These are phyloP conservation scores for Ogataea pini DNA, from an alignment of 805 yeast species.

Conservation along the genomic window DNA sequence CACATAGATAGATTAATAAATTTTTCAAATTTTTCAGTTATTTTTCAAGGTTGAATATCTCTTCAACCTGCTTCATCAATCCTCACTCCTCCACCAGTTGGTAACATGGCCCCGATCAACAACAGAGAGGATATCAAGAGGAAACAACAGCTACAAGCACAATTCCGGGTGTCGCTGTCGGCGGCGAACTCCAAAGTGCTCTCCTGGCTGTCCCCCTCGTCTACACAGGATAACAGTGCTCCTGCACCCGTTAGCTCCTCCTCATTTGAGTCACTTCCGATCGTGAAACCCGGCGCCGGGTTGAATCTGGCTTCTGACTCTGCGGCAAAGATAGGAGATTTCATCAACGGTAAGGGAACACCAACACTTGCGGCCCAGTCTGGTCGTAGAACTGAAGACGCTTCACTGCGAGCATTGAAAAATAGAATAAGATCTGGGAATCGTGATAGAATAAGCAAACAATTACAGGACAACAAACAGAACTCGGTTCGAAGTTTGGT, in stretches of 20 bases:
- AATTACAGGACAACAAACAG: neutral
- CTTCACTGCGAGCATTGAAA: constrained; percentile 28
- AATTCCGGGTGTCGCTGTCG: constrained; percentile 45
- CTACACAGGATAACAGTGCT: neutral
- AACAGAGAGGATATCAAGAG: constrained; percentile 43
- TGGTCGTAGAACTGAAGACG: constrained; percentile 16
- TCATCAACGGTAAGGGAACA: constrained; percentile 19
- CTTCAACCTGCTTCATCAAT: too few relatives aligned
- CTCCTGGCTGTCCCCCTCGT: constrained; percentile 39
- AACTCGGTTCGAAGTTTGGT: constrained; percentile 1
- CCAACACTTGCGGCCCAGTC: constrained; percentile 11
- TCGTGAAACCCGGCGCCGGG: constrained; percentile 35
- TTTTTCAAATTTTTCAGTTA: too few relatives aligned
- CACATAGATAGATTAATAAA: neutral
- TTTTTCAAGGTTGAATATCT: too few relatives aligned
- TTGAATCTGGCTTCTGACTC: constrained; percentile 14
- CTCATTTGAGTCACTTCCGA: constrained; percentile 24
- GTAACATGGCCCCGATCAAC: constrained; percentile 20
- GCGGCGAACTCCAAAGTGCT: constrained; percentile 38
- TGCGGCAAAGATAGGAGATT: constrained; percentile 23
- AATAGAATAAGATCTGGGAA: constrained; percentile 31
- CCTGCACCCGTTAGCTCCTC: neutral
- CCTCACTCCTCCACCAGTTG: neutral
- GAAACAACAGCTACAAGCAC: constrained; percentile 49
- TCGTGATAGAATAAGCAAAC: constrained; percentile 16